Conservation (phyloP, 129 eudicot genomes). For the Ambrosia trifida region DNA sequence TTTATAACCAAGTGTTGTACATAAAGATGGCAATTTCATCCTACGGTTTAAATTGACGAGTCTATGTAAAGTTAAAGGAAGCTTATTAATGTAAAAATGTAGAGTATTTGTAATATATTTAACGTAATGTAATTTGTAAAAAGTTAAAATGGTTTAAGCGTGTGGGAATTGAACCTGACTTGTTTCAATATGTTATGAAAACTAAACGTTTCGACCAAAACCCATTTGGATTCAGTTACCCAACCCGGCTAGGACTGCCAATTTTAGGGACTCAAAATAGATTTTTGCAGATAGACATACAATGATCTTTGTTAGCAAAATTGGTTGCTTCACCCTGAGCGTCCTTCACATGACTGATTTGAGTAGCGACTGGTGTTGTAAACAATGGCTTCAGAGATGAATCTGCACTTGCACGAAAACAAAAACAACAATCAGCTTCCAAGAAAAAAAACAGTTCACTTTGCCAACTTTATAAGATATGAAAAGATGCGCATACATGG, state of each 20-base stretch:
- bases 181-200: neutral
- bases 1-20: neutral
- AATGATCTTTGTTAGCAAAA: neutral
- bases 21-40: neutral
- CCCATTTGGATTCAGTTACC: neutral
- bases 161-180: neutral
- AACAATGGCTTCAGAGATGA: constrained; percentile 10
- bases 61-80: too few species aligned
- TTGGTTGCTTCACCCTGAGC: neutral
- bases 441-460: neutral
- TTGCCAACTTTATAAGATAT: neutral
- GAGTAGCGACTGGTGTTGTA: constrained; percentile 6
- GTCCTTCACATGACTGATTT: constrained; percentile 8
- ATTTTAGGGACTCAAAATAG: neutral
- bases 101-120: neutral
- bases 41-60: neutral
- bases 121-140: neutral
- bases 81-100: neutral
- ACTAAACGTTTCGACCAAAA: neutral
- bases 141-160: neutral
- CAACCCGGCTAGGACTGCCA: neutral
- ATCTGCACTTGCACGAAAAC: constrained; percentile 4
- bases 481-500: neutral
- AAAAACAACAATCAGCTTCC: neutral
- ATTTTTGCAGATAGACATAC: neutral